Percentiles rank a stretch among this genome's conserved stretches.
phyloP scores from a whole-genome alignment of 2,329 filamentous ascomycete genomes.

The Pseudocercospora musae region DNA sequence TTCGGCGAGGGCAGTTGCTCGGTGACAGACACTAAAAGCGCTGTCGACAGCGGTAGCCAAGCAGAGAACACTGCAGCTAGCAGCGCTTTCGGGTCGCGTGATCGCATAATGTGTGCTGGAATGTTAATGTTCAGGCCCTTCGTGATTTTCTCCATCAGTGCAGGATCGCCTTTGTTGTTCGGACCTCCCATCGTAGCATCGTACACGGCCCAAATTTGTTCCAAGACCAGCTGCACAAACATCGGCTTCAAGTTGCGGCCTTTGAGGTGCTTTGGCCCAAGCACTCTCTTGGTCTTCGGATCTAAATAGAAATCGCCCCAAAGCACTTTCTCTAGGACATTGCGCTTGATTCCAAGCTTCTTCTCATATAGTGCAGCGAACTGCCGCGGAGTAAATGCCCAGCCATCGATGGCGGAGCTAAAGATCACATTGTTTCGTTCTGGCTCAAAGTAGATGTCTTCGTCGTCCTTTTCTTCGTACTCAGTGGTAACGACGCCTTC shows the following conservation, averaged over 20 bases:
- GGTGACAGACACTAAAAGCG: conserved; percentile 86
- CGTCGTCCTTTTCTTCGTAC: conserved; percentile 89
- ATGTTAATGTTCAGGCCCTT: conserved; percentile 84
- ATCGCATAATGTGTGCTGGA: conserved; percentile 77
- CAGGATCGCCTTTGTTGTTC: conserved; percentile 77
- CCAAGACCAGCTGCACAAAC: conserved; percentile 94
- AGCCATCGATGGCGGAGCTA: conserved; percentile 95
- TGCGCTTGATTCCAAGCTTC: conserved; percentile 91
- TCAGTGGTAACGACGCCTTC: conserved; percentile 52
- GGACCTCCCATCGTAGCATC: conserved; percentile 81
- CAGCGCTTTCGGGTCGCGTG: conserved; percentile 77
- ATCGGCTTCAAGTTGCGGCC: conserved; percentile 89
- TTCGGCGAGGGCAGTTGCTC: conserved; percentile 86
- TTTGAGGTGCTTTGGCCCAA: conserved; percentile 88
- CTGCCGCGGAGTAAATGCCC: conserved; percentile 95
- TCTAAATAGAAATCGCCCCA: conserved; percentile 98
- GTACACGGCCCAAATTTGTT: conserved; percentile 95
- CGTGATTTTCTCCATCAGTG: conserved; percentile 86
- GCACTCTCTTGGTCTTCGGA: conserved; percentile 91
- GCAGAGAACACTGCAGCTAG: conserved; percentile 81
- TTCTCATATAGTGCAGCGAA: conserved; percentile 93
- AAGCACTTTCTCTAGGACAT: conserved; percentile 82
- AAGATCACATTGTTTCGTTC: conserved; percentile 99
- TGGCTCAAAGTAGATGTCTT: conserved; percentile 95
- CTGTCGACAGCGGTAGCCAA: conserved; percentile 91